Percentiles rank a stretch among this genome's conserved stretches.
Evolutionary conservation across 23 red algal species (phyloP).

Genomic region (Gracilaria gracilis): DNA sequence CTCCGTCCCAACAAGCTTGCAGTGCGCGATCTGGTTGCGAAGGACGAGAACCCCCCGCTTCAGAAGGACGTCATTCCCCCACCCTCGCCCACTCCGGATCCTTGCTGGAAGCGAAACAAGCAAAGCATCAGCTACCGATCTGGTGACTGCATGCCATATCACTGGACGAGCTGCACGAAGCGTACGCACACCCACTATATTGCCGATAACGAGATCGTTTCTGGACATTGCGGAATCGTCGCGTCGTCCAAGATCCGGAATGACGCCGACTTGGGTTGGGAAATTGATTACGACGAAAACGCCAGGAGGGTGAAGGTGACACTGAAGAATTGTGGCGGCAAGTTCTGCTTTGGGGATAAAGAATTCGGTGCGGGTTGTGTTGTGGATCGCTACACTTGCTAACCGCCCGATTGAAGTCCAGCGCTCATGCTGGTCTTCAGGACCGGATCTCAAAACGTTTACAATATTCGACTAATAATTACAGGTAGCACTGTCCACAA

Average conservation of each 20-base stretch:
- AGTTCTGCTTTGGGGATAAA: neutral
- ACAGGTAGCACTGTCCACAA: too few species aligned
- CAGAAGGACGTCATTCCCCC: neutral
- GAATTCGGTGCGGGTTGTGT: neutral
- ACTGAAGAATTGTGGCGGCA: neutral
- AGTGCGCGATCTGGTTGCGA: neutral
- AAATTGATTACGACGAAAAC: slow-evolving; percentile 12
- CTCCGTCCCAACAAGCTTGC: neutral
- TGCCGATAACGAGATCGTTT: neutral
- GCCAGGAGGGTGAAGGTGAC: neutral
- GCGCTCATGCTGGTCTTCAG: too few species aligned
- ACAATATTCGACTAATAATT: too few species aligned
- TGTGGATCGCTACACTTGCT: neutral
- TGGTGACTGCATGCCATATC: slow-evolving; percentile 7
- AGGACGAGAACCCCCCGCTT: neutral
- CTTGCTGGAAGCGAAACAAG: neutral
- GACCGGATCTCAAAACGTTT: too few species aligned
- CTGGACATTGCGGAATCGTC: neutral
- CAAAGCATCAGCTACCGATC: neutral
- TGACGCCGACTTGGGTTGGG: neutral
- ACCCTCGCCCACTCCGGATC: neutral
- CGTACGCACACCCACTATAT: neutral
- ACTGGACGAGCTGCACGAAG: neutral
- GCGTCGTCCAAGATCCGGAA: neutral
- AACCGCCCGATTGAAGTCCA: too few species aligned